phyloP scores from a whole-genome alignment of 1,284 basidiomycete species.

The Pisolithus thermaeus region DNA sequence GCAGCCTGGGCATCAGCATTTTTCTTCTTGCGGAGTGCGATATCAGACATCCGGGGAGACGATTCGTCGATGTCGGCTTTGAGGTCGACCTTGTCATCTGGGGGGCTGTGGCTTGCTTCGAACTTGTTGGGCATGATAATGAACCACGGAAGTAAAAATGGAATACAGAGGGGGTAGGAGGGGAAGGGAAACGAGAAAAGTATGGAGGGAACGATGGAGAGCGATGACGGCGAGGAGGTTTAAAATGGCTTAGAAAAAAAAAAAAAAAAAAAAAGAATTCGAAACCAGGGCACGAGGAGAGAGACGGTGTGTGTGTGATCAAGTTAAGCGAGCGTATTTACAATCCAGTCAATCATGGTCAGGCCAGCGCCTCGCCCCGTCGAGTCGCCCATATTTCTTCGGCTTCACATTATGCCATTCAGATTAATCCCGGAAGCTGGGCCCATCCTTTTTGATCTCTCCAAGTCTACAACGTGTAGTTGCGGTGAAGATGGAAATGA shows the following conservation, averaged over 20 bases:
- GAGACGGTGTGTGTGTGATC: slow-evolving; percentile 35
- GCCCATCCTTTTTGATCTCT: neutral
- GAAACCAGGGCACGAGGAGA: slow-evolving; percentile 61
- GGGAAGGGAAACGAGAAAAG: slow-evolving; percentile 21
- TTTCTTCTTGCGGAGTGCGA: slow-evolving; percentile 76
- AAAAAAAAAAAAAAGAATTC: slow-evolving; percentile 54
- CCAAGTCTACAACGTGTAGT: neutral
- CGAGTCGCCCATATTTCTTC: slow-evolving; percentile 5
- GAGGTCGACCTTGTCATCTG: slow-evolving; percentile 27
- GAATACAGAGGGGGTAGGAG: slow-evolving; percentile 13
- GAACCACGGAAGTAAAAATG: slow-evolving; percentile 13
- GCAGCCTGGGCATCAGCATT: slow-evolving; percentile 69
- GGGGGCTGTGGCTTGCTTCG: slow-evolving; percentile 29
- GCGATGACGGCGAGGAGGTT: slow-evolving; percentile 23
- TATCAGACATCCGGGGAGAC: slow-evolving; percentile 41
- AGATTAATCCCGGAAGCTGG: neutral
- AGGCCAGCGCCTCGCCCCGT: slow-evolving; percentile 14
- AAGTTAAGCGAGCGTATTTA: slow-evolving; percentile 34
- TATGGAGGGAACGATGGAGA: slow-evolving; percentile 12
- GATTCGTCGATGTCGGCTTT: slow-evolving; percentile 38
- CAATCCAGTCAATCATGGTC: slow-evolving; percentile 27
- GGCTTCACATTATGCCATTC: slow-evolving; percentile 7
- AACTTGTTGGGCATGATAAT: slow-evolving; percentile 42
- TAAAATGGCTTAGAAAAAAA: slow-evolving; percentile 41
- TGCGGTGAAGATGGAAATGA: neutral